Evolutionary conservation across 495 filamentous ascomycete species (phyloP).

Genomic region (Aspergillus diversus): DNA sequence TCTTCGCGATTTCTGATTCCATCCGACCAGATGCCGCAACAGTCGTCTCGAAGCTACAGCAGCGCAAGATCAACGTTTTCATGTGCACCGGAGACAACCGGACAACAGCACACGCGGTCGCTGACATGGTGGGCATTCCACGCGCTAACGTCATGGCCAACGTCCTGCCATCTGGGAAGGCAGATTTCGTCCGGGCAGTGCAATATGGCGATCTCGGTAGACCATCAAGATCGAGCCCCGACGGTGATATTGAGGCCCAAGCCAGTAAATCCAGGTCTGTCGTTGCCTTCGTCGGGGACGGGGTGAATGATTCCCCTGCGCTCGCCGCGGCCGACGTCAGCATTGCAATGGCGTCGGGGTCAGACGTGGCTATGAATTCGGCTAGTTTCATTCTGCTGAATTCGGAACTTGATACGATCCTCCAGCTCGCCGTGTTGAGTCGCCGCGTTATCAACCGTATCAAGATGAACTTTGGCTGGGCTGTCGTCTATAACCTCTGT

Average conservation of each 20-base stretch:
- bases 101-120: conserved; percentile 65
- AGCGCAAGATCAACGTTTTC: conserved; percentile 70
- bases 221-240: conserved; percentile 8
- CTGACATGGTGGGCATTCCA: conserved; percentile 74
- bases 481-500: conserved; percentile 79
- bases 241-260: background rate
- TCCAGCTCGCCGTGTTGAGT: conserved; percentile 74
- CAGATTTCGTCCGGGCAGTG: conserved; percentile 77
- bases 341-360: conserved; percentile 81
- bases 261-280: conserved; percentile 27
- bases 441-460: conserved; percentile 74
- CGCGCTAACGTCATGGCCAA: conserved; percentile 79
- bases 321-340: conserved; percentile 79
- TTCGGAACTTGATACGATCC: conserved; percentile 67
- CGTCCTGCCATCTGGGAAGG: conserved; percentile 84
- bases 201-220: conserved; percentile 50
- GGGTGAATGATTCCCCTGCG: conserved; percentile 87
- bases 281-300: conserved; percentile 77
- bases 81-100: conserved; percentile 88
- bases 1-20: conserved; percentile 72
- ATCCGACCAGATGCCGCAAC: conserved; percentile 73
- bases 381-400: conserved; percentile 86
- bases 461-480: conserved; percentile 88
- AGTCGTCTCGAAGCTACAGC: conserved; percentile 69
- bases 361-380: conserved; percentile 81